phyloP scores from a whole-genome alignment of 352 stramenopile species.

The Phytophthora kernoviae region DNA sequence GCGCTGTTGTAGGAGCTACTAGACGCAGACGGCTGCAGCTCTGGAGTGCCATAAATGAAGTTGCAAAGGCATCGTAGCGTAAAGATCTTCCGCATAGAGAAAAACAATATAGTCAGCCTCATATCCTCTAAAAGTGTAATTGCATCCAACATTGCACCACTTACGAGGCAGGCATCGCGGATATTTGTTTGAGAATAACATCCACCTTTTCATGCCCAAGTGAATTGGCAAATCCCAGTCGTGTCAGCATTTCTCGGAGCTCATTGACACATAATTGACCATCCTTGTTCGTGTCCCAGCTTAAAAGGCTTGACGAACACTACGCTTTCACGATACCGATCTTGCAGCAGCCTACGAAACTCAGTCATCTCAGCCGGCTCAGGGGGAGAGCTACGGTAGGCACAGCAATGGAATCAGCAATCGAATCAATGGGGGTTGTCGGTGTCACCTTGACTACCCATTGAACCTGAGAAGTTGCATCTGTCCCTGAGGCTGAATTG shows the following conservation, averaged over 20 bases:
- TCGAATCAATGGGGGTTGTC: neutral
- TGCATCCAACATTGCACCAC: constrained; percentile 4
- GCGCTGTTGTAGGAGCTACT: neutral
- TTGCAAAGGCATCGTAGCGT: constrained; percentile 50
- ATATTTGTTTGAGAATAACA: constrained; percentile 42
- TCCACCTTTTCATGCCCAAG: constrained; percentile 47
- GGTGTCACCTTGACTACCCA: constrained; percentile 42
- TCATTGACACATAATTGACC: constrained; percentile 41
- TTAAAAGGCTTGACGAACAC: constrained; percentile 57
- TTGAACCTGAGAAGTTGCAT: constrained; percentile 28
- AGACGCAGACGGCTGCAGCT: constrained; percentile 2
- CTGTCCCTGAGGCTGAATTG: constrained; percentile 6
- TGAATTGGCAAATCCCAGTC: constrained; percentile 39
- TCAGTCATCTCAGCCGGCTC: constrained; percentile 27
- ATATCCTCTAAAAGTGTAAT: neutral
- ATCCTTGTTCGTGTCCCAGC: constrained; percentile 66
- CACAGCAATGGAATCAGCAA: neutral
- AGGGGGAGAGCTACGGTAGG: neutral
- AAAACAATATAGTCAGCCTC: constrained; percentile 1
- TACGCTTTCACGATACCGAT: constrained; percentile 66
- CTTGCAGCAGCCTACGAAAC: constrained; percentile 47
- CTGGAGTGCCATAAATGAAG: constrained; percentile 29
- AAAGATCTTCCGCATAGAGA: constrained; percentile 48
- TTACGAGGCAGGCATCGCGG: constrained; percentile 31
- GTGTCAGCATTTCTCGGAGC: constrained; percentile 49